Evolutionary conservation across 805 yeast genomes (phyloP).

Genomic region (Metschnikowia picachoensis): DNA sequence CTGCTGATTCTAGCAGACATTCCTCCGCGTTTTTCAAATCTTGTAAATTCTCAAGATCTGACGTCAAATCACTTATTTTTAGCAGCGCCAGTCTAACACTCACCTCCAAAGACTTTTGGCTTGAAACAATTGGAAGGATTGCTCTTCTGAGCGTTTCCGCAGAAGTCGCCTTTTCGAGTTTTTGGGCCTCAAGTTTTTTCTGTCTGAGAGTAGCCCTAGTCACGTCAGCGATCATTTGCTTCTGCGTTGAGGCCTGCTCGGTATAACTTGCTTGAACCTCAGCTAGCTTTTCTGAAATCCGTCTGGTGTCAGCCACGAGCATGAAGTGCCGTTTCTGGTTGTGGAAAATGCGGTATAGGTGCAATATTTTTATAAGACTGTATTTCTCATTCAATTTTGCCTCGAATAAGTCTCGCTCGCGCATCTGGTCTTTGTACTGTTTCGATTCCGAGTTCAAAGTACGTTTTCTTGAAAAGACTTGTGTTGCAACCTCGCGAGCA

Average conservation of each 20-base stretch:
- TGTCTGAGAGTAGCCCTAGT: constrained; percentile 44
- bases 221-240: constrained; percentile 34
- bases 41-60: constrained; percentile 53
- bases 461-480: constrained; percentile 65
- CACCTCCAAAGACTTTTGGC: constrained; percentile 43
- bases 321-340: constrained; percentile 42
- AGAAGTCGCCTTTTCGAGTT: constrained; percentile 33
- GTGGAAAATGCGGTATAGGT: constrained; percentile 65
- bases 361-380: constrained; percentile 43
- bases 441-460: constrained; percentile 68
- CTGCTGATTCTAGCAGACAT: constrained; percentile 46
- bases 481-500: constrained; percentile 60
- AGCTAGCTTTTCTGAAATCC: constrained; percentile 9
- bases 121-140: constrained; percentile 60
- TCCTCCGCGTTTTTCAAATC: constrained; percentile 31
- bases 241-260: constrained; percentile 26
- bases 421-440: constrained; percentile 72
- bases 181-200: constrained; percentile 37
- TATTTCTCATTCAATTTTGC: constrained; percentile 47
- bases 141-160: constrained; percentile 45
- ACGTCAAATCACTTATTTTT: constrained; percentile 46
- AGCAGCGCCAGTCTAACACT: constrained; percentile 45
- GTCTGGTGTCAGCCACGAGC: constrained; percentile 29
- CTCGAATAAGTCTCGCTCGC: constrained; percentile 67
- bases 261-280: constrained; percentile 22